phyloP scores from a whole-genome alignment of 108 stramenopile species.

The Chaetoceros tenuissimus region DNA sequence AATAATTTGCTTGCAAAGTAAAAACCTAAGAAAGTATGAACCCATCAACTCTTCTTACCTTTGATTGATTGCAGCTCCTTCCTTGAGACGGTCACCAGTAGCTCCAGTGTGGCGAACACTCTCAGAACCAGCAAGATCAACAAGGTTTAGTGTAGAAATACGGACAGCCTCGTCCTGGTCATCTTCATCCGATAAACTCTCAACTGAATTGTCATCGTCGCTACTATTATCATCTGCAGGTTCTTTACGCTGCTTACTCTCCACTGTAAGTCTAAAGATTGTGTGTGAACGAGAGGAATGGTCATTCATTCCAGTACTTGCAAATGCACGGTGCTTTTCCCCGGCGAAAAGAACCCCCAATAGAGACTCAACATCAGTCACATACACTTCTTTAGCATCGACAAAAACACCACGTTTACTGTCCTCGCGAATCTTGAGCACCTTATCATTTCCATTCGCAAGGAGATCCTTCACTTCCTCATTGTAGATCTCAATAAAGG shows the following conservation, averaged over 20 bases:
- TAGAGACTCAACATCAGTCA: conserved; percentile 71
- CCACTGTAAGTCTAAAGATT: conserved; percentile 90
- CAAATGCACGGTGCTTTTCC: conserved; percentile 83
- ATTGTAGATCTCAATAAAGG: conserved; percentile 99
- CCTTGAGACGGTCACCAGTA: conserved; percentile 93
- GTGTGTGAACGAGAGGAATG: conserved; percentile 94
- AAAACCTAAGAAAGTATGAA: background rate
- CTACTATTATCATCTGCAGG: conserved; percentile 5
- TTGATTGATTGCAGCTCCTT: conserved; percentile 97
- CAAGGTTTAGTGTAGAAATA: conserved; percentile 81
- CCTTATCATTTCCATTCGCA: conserved; percentile 23
- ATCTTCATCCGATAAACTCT: conserved; percentile 13
- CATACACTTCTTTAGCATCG: conserved; percentile 73
- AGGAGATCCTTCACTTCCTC: conserved; percentile 97
- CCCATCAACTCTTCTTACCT: conserved; percentile 27
- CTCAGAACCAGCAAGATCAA: conserved; percentile 88
- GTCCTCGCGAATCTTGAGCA: conserved; percentile 84
- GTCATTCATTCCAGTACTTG: conserved; percentile 94
- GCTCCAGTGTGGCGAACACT: conserved; percentile 90
- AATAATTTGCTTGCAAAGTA: conserved; percentile 18
- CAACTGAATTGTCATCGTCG: conserved; percentile 13
- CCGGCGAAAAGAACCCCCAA: conserved; percentile 68
- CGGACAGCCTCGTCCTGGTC: conserved; percentile 50
- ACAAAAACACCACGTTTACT: conserved; percentile 94
- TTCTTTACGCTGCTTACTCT: conserved; percentile 58